Conservation (phyloP, 225 moss, liverwort and hornwort genomes). For the Polytrichum formosum region DNA sequence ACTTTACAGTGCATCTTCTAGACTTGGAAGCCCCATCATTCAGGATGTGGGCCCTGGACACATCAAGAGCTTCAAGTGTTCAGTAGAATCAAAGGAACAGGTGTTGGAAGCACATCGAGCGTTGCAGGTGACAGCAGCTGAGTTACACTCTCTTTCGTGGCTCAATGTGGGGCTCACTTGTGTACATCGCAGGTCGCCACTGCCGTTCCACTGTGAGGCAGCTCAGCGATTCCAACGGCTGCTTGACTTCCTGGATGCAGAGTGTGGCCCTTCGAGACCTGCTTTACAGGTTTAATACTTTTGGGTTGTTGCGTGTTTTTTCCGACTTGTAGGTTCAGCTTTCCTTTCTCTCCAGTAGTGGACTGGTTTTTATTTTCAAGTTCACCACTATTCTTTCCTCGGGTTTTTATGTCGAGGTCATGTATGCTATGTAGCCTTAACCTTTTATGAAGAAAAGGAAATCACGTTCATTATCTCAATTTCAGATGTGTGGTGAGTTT, state of each 20-base stretch:
- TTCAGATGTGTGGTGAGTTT: too few relatives aligned
- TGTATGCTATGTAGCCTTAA: conserved; percentile 29
- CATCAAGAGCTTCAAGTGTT: conserved; percentile 30
- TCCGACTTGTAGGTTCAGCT: conserved; percentile 11
- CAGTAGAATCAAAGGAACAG: conserved; percentile 38
- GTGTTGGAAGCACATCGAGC: conserved; percentile 50
- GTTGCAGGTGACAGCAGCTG: conserved; percentile 67
- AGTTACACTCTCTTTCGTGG: conserved; percentile 93
- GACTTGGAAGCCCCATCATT: conserved; percentile 16
- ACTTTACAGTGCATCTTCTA: conserved; percentile 55
- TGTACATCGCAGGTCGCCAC: conserved; percentile 60
- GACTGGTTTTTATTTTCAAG: conserved; percentile 33
- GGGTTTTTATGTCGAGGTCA: conserved; percentile 34
- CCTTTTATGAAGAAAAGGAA: too few relatives aligned
- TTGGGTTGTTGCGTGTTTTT: not conserved
- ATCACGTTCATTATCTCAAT: too few relatives aligned
- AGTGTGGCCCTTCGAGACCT: conserved; percentile 27
- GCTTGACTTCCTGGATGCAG: conserved; percentile 66
- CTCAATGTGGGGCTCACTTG: conserved; percentile 69
- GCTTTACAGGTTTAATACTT: conserved; percentile 14
- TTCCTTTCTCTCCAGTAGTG: conserved; percentile 15
- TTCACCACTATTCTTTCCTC: conserved; percentile 58
- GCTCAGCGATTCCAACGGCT: conserved; percentile 78
- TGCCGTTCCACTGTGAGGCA: conserved; percentile 94
- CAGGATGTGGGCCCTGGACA: conserved; percentile 19